These are phyloP conservation scores for Bacidia rubella DNA, from an alignment of 495 filamentous ascomycete genomes.

Conservation along the genomic window DNA sequence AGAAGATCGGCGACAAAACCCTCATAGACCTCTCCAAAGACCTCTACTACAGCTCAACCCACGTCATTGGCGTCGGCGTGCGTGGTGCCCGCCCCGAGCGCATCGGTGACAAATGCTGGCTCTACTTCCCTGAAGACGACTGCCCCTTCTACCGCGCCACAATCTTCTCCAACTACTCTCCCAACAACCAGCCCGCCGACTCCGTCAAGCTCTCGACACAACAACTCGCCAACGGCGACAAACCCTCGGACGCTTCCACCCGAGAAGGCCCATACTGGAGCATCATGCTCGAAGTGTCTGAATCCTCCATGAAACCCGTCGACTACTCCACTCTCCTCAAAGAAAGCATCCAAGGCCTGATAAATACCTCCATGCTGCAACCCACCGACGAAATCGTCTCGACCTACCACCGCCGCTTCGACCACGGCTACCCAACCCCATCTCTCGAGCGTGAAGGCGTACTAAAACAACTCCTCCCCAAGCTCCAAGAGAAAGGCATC, in stretches of 20 bases:
- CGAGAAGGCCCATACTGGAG: conserved; percentile 96
- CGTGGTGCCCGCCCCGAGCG: conserved; percentile 85
- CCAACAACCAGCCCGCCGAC: conserved; percentile 82
- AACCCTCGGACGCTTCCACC: conserved; percentile 50
- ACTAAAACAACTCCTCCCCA: conserved; percentile 81
- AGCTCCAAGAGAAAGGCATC: conserved; percentile 82
- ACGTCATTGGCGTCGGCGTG: conserved; percentile 93
- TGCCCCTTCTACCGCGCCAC: conserved; percentile 99
- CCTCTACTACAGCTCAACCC: conserved; percentile 93
- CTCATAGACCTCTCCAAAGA: conserved; percentile 72
- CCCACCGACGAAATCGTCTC: conserved; percentile 89
- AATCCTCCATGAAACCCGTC: conserved; percentile 89
- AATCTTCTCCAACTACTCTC: conserved; percentile 99
- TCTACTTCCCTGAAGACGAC: conserved; percentile 99
- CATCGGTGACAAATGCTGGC: conserved; percentile 99
- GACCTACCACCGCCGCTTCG: conserved; percentile 96
- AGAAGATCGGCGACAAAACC: conserved; percentile 77
- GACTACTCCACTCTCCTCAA: conserved; percentile 66
- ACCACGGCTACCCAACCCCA: conserved; percentile 97
- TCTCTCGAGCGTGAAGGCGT: conserved; percentile 90
- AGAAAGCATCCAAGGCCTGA: conserved; percentile 87
- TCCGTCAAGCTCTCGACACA: conserved; percentile 76
- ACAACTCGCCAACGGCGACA: conserved; percentile 72
- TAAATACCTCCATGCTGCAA: conserved; percentile 94
- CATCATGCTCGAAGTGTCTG: conserved; percentile 98